A percentile compares a stretch with the other conserved stretches of the same genome.
phyloP scores from a whole-genome alignment of 176 grass and related monocot genomes.

The Eragrostis curvula region DNA sequence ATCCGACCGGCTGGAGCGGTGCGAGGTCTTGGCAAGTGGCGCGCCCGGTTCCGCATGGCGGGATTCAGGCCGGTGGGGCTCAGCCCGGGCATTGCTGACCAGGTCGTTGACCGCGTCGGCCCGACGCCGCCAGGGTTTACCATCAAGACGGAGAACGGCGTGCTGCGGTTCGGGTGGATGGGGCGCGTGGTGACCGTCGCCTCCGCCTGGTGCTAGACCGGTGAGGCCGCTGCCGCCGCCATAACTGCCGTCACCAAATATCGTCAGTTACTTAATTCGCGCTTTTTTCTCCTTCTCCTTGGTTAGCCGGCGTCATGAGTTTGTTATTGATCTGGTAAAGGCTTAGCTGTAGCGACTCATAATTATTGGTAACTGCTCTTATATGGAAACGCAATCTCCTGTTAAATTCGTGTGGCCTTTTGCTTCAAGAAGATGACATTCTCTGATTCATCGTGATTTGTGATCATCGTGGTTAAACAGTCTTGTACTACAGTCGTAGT shows the following conservation, averaged over 20 bases:
- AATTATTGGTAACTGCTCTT: conserved; percentile 53
- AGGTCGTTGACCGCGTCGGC: conserved; percentile 46
- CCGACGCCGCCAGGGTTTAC: conserved; percentile 32
- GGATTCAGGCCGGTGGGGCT: conserved; percentile 61
- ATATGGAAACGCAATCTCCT: conserved; percentile 43
- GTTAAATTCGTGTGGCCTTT: background rate
- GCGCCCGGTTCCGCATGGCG: conserved; percentile 82
- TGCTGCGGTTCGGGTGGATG: conserved; percentile 68
- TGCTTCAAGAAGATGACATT: conserved; percentile 20
- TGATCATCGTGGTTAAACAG: conserved; percentile 14
- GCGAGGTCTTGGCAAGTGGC: conserved; percentile 92
- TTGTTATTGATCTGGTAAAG: conserved; percentile 57
- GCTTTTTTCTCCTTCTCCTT: conserved; percentile 6
- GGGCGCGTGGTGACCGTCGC: conserved; percentile 76
- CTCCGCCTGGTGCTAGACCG: conserved; percentile 74
- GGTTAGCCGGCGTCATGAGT: conserved; percentile 48
- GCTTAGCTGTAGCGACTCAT: conserved; percentile 53
- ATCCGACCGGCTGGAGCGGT: conserved; percentile 74
- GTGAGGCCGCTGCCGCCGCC: background rate
- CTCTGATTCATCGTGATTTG: background rate
- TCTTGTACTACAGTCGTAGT: background rate
- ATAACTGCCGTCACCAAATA: conserved; percentile 40
- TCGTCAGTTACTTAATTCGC: conserved; percentile 51
- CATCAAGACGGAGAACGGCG: conserved; percentile 66
- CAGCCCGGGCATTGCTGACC: conserved; percentile 44